Evolutionary conservation across 805 yeast species (phyloP).

Genomic region (Candida bentonensis): DNA sequence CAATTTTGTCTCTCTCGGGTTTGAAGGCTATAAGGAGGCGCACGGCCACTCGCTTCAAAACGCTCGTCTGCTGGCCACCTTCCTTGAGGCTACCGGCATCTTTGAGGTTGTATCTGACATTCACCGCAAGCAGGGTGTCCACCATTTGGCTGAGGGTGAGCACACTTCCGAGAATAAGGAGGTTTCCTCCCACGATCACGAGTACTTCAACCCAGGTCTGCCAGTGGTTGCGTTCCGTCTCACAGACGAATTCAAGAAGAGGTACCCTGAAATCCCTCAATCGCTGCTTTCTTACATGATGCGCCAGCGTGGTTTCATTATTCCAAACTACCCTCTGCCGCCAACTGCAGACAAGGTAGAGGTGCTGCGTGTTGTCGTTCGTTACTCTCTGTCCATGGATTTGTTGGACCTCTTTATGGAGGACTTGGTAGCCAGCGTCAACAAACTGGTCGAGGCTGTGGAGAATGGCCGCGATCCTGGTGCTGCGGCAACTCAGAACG

Average conservation of each 20-base stretch:
- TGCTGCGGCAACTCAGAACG: not conserved
- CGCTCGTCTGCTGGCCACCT: conserved; percentile 50
- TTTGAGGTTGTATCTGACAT: conserved; percentile 66
- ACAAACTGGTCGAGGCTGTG: conserved; percentile 37
- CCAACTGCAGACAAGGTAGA: conserved; percentile 41
- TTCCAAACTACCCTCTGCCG: conserved; percentile 82
- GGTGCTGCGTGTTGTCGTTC: conserved; percentile 72
- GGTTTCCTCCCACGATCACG: conserved; percentile 17
- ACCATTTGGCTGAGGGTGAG: conserved; percentile 11
- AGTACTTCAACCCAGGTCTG: conserved; percentile 53
- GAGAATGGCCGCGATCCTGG: conserved; percentile 13
- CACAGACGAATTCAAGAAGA: conserved; percentile 37
- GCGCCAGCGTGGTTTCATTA: conserved; percentile 71
- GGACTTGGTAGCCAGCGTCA: conserved; percentile 40
- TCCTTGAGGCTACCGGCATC: conserved; percentile 49
- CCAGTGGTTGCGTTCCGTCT: conserved; percentile 85
- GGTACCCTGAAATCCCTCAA: conserved; percentile 76
- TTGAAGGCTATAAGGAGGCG: conserved; percentile 50
- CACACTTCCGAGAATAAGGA: conserved; percentile 5
- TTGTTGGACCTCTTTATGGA: conserved; percentile 50
- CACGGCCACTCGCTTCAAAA: conserved; percentile 53
- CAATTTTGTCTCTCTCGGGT: conserved; percentile 60
- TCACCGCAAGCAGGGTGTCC: conserved; percentile 42
- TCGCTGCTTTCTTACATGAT: conserved; percentile 55
- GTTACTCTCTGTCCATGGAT: conserved; percentile 50